Base-by-base conservation (phyloP, 768 basidiomycete species). In the Rhizopogon vesiculosus region DNA sequence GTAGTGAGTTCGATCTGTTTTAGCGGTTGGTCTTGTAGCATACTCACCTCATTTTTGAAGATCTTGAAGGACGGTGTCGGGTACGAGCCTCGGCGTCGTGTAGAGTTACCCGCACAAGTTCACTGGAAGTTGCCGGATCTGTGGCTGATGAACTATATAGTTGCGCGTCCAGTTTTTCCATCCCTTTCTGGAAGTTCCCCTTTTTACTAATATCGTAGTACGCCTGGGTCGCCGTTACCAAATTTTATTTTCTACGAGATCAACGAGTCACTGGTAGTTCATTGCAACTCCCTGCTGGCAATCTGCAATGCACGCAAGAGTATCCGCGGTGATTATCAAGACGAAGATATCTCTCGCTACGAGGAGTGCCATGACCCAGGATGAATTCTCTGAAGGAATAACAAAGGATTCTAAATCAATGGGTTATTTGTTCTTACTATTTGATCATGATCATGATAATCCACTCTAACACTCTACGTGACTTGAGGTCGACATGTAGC, bases 31-130 rank as follows among this genome's bases (percentile, higher is more conserved):
- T n/a, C 8, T n/a, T 18, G 25, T 18, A 13, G 42, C 9, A 45
- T 33, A 70, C 78, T 54, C 66, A 85, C 84, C 84, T 85, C 85
- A 86, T 86, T 77, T 80, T 78, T 77, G 73, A 59, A 41, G 59
- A 56, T 45, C 64, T 60, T 67, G 60, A 62, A 12, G 51, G 61
- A 50, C 42, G 57, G 41, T 16, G 59, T 45, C 40, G 51, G 50
- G 19, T 56, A 15, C 19, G 51, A 57, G 50, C 39, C 25, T 54
- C 41, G 46, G 31, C 49, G 43, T 35, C 40, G 44, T 13, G 9
- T 15, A 38, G 35, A 28, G 45, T 38, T 49, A 45, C 35, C 18
- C 44, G 35, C 43, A 28, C 46, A 42, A 44, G 42, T 53, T 40
- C 35, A 15, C 16, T 62, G 70, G 69, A 48, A 50, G 54, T 70